Evolutionary conservation across 2,329 filamentous ascomycete genomes (phyloP).

Genomic region (Xylaria sp.): DNA sequence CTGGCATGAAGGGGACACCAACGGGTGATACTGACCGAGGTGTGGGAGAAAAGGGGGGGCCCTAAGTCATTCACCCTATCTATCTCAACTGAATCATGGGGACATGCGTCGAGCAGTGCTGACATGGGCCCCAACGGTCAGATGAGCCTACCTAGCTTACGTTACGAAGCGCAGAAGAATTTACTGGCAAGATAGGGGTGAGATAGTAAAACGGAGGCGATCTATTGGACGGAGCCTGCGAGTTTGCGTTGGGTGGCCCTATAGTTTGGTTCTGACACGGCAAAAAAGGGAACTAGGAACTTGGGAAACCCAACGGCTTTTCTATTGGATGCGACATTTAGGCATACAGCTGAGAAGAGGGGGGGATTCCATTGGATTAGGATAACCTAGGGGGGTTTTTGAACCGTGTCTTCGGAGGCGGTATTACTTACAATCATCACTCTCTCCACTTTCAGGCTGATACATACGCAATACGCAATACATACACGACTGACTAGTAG

Average conservation of each 20-base stretch:
- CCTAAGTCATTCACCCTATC: not conserved
- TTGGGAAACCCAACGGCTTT: not conserved
- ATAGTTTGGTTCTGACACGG: slow-evolving; percentile 9
- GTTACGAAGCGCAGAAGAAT: slow-evolving; percentile 21
- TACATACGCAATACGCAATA: not conserved
- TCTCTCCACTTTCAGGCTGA: slow-evolving; percentile 25
- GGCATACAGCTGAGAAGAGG: not conserved
- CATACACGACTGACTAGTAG: slow-evolving; percentile 28
- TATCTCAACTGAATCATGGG: slow-evolving; percentile 24
- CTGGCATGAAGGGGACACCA: not conserved
- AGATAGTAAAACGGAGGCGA: slow-evolving; percentile 13
- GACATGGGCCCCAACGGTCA: not conserved
- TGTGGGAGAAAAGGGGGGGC: slow-evolving; percentile 1
- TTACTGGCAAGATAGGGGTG: slow-evolving; percentile 15
- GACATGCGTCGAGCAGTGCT: slow-evolving; percentile 2
- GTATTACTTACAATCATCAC: not conserved
- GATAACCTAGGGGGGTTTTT: slow-evolving; percentile 15
- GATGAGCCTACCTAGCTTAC: slow-evolving; percentile 19
- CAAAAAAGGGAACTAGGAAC: slow-evolving; percentile 15
- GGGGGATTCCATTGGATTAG: not conserved
- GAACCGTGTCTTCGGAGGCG: slow-evolving; percentile 16
- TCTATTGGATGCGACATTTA: slow-evolving; percentile 14
- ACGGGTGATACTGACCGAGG: not conserved
- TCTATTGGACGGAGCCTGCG: slow-evolving; percentile 6
- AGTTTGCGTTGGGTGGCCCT: slow-evolving; percentile 10